A percentile compares a stretch with the other conserved stretches of the same genome.
Evolutionary conservation across 352 stramenopile genomes (phyloP).

Genomic region (Plasmopara muralis): DNA sequence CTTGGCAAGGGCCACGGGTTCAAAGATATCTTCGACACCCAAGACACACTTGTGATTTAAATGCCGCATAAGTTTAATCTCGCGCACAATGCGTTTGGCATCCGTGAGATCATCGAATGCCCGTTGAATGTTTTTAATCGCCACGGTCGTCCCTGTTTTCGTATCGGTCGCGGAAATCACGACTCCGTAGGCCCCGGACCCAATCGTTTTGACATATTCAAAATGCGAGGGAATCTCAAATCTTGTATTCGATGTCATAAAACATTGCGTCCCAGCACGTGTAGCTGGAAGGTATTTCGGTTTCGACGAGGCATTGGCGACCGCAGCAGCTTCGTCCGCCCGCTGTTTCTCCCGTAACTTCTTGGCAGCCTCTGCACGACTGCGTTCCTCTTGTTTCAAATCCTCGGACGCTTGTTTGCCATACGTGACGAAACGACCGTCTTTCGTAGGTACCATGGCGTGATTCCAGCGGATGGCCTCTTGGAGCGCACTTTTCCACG

Average conservation of each 20-base stretch:
- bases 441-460: conserved; percentile 75
- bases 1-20: conserved; percentile 52
- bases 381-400: conserved; percentile 61
- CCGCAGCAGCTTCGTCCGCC: conserved; percentile 51
- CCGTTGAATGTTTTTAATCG: conserved; percentile 93
- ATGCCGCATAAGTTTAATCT: conserved; percentile 92
- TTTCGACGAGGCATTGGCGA: conserved; percentile 65
- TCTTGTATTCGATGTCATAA: conserved; percentile 78
- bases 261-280: conserved; percentile 62
- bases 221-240: conserved; percentile 78
- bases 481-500: conserved; percentile 67
- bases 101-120: conserved; percentile 97
- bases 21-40: conserved; percentile 70
- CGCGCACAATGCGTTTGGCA: conserved; percentile 97
- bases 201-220: conserved; percentile 83
- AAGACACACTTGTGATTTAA: conserved; percentile 89
- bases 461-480: conserved; percentile 85
- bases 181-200: conserved; percentile 87
- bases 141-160: conserved; percentile 34
- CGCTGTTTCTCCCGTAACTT: conserved; percentile 71
- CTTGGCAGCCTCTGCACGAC: conserved; percentile 61
- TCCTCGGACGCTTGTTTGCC: conserved; percentile 72
- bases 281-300: conserved; percentile 77
- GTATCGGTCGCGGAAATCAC: conserved; percentile 76
- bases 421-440: conserved; percentile 75